Evolutionary conservation across 2,329 filamentous ascomycete genomes (phyloP), one percentile per base, ranked within the genome.

Genomic region (Fusarium penzigii): DNA sequence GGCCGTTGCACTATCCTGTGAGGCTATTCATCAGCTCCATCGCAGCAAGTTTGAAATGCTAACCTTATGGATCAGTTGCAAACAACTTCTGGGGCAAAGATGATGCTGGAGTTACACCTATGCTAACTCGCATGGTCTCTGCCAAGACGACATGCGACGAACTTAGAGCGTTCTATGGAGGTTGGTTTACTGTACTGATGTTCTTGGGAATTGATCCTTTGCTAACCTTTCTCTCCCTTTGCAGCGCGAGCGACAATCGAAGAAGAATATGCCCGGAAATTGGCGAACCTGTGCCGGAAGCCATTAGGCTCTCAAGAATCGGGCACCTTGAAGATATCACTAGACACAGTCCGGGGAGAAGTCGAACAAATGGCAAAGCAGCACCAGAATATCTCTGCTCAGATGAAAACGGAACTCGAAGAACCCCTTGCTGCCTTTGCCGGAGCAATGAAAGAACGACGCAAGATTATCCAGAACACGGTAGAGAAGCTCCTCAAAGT

Each of bases 51-150:
- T 25, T 25, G 20, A 25, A 25, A 5, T 25, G 20, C 20, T 25
- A 25, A 25, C 20, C 5, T 25, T 25, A 4, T 25, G 20, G 20
- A 25, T 25, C 20, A 92, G 92, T 99, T 77, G 93, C 94, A 67
- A 99, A 99, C 78, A 99, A 99, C 72, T 99, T 99, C 74, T 99
- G 94, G 94, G 94, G 94, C 59, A 97, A 96, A 79, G 93, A 97
- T 72, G 94, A 99, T 79, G 94, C 93, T 46, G 95, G 94, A 70
- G 92, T 99, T 67, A 81, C 82, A 42, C 95, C 94, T 52, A 84
- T 99, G 67, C 82, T 99, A 29, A 90, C 93, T 71, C 93, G 94
- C 68, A 96, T 99, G 91, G 88, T 91, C 68, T 88, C 87, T 72
- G 91, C 94, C 44, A 99, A 99, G 78, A 85, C 89, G 66, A 97